Evolutionary conservation across 768 basidiomycete species (phyloP).

Genomic region (Clavaria fumosa): DNA sequence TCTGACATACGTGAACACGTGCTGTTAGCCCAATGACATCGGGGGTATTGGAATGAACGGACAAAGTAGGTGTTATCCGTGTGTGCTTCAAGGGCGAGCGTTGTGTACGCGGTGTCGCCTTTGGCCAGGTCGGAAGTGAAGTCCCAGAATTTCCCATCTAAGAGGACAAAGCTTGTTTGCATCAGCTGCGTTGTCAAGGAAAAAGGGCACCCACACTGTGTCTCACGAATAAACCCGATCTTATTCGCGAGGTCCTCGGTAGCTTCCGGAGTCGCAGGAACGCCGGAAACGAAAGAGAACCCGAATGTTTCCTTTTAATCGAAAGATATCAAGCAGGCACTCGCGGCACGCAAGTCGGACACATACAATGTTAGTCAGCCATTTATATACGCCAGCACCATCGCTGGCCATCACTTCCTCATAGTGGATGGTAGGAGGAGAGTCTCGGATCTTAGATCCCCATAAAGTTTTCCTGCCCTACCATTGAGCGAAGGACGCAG

Average conservation of each 20-base stretch:
- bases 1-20: no score
- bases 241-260: constrained; percentile 65
- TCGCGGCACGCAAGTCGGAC: no score
- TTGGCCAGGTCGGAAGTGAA: constrained; percentile 84
- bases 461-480: constrained; percentile 52
- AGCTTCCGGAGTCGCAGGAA: constrained; percentile 66
- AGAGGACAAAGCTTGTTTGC: constrained; percentile 1
- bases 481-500: background rate
- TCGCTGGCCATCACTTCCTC: constrained; percentile 55
- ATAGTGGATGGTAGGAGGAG: constrained; percentile 61
- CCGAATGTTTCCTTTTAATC: constrained; percentile 60
- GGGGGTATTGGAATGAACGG: background rate
- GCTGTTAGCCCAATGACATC: constrained; percentile 1
- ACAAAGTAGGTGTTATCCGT: constrained; percentile 57
- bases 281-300: constrained; percentile 73
- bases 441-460: constrained; percentile 60
- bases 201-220: constrained; percentile 28
- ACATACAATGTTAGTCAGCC: constrained; percentile 69
- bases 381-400: constrained; percentile 57
- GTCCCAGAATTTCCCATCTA: constrained; percentile 95
- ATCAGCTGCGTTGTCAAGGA: background rate
- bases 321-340: no score
- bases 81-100: constrained; percentile 74
- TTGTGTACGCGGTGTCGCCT: constrained; percentile 92
- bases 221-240: constrained; percentile 83